Conservation (phyloP, 2,329 filamentous ascomycete species). For the Aspergillus texensis region DNA sequence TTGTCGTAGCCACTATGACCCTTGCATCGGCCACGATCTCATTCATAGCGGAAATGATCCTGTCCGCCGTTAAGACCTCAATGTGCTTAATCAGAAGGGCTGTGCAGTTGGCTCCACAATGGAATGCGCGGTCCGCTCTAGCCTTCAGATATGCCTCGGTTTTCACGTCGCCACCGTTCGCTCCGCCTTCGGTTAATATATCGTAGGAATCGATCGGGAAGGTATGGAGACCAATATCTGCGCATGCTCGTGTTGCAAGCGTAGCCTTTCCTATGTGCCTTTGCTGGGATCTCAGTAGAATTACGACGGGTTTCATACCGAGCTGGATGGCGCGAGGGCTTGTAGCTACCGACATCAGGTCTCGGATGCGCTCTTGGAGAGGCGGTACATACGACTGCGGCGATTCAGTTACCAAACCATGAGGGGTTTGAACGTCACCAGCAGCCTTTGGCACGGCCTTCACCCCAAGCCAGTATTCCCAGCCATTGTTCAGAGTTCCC, state of each 20-base stretch:
- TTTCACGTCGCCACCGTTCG: conserved; percentile 87
- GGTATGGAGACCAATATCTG: conserved; percentile 86
- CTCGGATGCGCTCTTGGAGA: conserved; percentile 72
- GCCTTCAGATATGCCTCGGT: conserved; percentile 89
- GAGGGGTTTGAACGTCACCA: conserved; percentile 35
- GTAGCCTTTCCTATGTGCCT: conserved; percentile 91
- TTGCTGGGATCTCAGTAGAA: conserved; percentile 88
- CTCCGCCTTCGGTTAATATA: conserved; percentile 86
- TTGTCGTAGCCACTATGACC: conserved; percentile 90
- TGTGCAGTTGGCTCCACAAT: conserved; percentile 82
- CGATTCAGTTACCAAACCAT: conserved; percentile 40
- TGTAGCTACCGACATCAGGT: conserved; percentile 84
- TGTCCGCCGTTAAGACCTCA: conserved; percentile 86
- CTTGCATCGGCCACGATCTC: conserved; percentile 78
- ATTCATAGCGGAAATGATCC: conserved; percentile 82
- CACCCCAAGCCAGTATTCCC: conserved; percentile 87
- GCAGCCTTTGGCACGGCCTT: conserved; percentile 62
- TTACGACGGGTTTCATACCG: conserved; percentile 82
- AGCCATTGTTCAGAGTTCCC: conserved; percentile 72
- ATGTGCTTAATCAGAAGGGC: conserved; percentile 85
- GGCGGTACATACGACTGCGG: conserved; percentile 56
- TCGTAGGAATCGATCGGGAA: conserved; percentile 92
- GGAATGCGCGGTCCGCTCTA: conserved; percentile 83
- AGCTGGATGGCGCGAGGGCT: conserved; percentile 84
- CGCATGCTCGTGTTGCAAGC: conserved; percentile 73